phyloP scores from a whole-genome alignment of 768 basidiomycete genomes.

The Pleurotus salmoneostramineus region DNA sequence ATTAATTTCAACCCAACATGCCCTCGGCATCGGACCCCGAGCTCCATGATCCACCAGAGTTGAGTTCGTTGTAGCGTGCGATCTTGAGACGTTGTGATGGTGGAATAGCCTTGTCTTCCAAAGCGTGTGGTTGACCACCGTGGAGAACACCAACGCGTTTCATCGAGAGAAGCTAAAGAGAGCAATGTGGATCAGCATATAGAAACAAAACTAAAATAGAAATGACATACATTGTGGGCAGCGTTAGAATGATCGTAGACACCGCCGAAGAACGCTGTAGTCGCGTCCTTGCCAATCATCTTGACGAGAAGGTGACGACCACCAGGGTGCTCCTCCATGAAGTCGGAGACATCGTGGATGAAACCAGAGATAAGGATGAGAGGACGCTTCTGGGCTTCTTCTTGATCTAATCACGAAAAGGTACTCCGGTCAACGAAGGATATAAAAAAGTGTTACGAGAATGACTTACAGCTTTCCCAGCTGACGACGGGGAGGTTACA shows the following conservation, averaged over 20 bases:
- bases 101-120: conserved; percentile 46
- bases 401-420: conserved; percentile 50
- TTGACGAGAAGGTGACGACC: conserved; percentile 80
- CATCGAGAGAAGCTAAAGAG: conserved; percentile 46
- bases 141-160: conserved; percentile 57
- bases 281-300: conserved; percentile 85
- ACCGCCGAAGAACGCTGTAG: conserved; percentile 88
- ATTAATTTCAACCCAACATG: conserved; percentile 8
- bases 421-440: no score
- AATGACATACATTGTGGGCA: conserved; percentile 40
- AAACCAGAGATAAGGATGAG: conserved; percentile 85
- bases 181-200: background rate
- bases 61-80: conserved; percentile 13
- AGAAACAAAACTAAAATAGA: background rate
- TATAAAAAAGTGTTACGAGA: background rate
- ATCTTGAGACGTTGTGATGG: conserved; percentile 32
- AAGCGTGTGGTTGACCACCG: conserved; percentile 42
- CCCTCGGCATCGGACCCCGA: conserved; percentile 11
- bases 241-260: conserved; percentile 59
- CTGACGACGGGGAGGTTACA: conserved; percentile 74
- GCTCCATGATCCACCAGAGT: conserved; percentile 6
- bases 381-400: conserved; percentile 74
- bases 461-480: conserved; percentile 77
- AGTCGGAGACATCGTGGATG: conserved; percentile 83
- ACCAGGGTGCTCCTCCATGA: conserved; percentile 89